Percentiles rank a stretch among this genome's conserved stretches.
Evolutionary conservation across 495 filamentous ascomycete species (phyloP).

Genomic region (Cladorrhinum samala): DNA sequence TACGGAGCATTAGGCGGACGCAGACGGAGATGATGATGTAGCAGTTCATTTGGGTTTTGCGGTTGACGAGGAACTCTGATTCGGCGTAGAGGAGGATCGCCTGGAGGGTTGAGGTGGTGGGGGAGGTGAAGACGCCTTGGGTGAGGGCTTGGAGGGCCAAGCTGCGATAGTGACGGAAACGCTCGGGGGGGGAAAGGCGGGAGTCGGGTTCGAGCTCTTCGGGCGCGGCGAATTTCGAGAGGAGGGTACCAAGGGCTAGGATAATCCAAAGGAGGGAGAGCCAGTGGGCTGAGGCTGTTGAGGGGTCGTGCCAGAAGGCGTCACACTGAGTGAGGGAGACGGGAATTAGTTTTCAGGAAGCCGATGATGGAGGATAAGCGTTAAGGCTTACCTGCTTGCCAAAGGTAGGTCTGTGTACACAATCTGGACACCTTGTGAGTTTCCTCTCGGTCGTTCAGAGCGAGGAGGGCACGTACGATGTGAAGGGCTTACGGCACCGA

Average conservation of each 20-base stretch:
- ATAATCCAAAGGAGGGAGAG: constrained; percentile 41
- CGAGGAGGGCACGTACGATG: constrained; percentile 24
- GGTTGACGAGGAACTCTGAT: constrained; percentile 39
- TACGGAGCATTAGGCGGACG: constrained; percentile 47
- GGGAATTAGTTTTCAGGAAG: no score
- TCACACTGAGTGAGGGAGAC: constrained; percentile 35
- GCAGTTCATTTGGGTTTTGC: constrained; percentile 38
- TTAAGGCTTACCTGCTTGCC: constrained; percentile 16
- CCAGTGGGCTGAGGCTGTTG: constrained; percentile 34
- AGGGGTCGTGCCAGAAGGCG: constrained; percentile 41
- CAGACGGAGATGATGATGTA: constrained; percentile 43
- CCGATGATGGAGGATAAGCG: neutral
- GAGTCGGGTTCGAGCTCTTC: constrained; percentile 34
- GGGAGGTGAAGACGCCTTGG: constrained; percentile 41
- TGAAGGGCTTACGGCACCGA: constrained; percentile 43
- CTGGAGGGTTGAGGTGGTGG: constrained; percentile 40
- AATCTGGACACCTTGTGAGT: constrained; percentile 23
- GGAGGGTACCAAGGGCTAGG: constrained; percentile 34
- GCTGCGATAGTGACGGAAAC: constrained; percentile 32
- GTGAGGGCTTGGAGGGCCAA: constrained; percentile 37
- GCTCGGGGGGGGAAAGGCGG: constrained; percentile 26
- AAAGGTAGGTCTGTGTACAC: constrained; percentile 42
- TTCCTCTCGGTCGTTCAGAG: no score
- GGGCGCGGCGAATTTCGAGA: constrained; percentile 32
- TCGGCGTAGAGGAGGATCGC: constrained; percentile 44